phyloP scores from a whole-genome alignment of 805 yeast genomes.

The Yarrowia phangngaensis region DNA sequence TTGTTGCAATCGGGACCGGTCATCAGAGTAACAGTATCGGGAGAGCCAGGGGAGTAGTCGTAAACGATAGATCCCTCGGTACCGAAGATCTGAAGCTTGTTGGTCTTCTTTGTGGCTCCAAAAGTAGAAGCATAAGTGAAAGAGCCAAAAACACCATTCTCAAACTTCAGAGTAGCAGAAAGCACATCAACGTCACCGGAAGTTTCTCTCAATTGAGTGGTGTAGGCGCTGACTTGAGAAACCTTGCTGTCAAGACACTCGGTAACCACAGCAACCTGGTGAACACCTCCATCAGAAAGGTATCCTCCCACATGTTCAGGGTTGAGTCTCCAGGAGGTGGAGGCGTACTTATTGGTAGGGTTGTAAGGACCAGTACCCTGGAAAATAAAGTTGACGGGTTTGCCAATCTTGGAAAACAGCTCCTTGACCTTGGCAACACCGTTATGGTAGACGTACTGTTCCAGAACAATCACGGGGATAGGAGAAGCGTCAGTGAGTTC shows the following conservation, averaged over 20 bases:
- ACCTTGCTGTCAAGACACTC: conserved; percentile 69
- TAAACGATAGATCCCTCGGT: conserved; percentile 68
- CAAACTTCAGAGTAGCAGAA: conserved; percentile 61
- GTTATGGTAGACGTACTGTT: conserved; percentile 77
- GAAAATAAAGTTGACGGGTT: conserved; percentile 41
- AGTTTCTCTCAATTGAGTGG: conserved; percentile 69
- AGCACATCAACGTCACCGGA: conserved; percentile 82
- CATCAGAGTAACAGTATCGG: conserved; percentile 33
- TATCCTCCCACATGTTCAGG: conserved; percentile 94
- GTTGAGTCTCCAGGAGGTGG: conserved; percentile 79
- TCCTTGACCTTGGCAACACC: conserved; percentile 54
- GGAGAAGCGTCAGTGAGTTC: conserved; percentile 56
- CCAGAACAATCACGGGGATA: conserved; percentile 71
- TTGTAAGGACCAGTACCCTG: conserved; percentile 52
- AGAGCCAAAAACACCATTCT: conserved; percentile 68
- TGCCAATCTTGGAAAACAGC: conserved; percentile 68
- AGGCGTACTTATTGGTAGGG: conserved; percentile 47
- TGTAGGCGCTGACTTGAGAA: conserved; percentile 64
- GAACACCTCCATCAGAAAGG: conserved; percentile 94
- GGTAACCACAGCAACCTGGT: conserved; percentile 83
- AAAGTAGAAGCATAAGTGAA: conserved; percentile 84
- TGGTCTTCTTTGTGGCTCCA: conserved; percentile 72
- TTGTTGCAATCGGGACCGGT: conserved; percentile 35
- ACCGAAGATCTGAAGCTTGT: conserved; percentile 70
- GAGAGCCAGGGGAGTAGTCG: conserved; percentile 45